Conservation (phyloP, 768 basidiomycete genomes). For the Pisolithus marmoratus region DNA sequence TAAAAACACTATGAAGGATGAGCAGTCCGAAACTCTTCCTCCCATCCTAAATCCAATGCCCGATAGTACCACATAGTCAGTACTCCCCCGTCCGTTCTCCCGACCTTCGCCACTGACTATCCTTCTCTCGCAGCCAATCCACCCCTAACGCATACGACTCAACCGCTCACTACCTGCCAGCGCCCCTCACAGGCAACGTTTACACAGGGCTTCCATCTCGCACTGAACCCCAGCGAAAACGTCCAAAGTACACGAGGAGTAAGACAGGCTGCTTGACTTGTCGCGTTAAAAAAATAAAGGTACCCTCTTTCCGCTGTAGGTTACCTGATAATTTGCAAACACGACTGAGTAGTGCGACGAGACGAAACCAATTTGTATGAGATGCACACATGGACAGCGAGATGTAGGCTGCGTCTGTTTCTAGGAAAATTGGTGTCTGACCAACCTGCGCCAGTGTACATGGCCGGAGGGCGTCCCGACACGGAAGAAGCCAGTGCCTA, state of each 20-base stretch:
- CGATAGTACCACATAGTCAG: slow-evolving; percentile 53
- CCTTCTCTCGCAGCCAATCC: slow-evolving; percentile 26
- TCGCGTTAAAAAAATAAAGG: slow-evolving; percentile 93
- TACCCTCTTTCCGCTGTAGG: slow-evolving; percentile 26
- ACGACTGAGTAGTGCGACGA: slow-evolving; percentile 71
- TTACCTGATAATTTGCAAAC: background rate
- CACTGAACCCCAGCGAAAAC: slow-evolving; percentile 57
- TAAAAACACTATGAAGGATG: slow-evolving; percentile 45
- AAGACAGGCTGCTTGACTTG: slow-evolving; percentile 95
- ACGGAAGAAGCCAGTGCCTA: slow-evolving; percentile 56
- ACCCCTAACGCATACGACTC: slow-evolving; percentile 35
- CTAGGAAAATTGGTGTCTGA: slow-evolving; percentile 10
- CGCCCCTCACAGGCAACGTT: slow-evolving; percentile 30
- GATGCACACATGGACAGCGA: slow-evolving; percentile 81
- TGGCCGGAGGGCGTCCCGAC: slow-evolving; percentile 79
- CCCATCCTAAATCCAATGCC: slow-evolving; percentile 42
- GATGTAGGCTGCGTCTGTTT: slow-evolving; percentile 44
- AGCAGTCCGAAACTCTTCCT: slow-evolving; percentile 31
- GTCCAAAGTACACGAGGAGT: slow-evolving; percentile 90
- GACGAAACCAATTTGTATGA: slow-evolving; percentile 79
- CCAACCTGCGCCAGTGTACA: slow-evolving; percentile 48
- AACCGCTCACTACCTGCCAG: slow-evolving; percentile 34
- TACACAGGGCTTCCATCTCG: slow-evolving; percentile 45
- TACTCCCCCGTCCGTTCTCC: slow-evolving; percentile 14
- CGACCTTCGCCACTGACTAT: slow-evolving; percentile 12